phyloP scores from a whole-genome alignment of 2,329 filamentous ascomycete species.

The Parastagonospora avenae region DNA sequence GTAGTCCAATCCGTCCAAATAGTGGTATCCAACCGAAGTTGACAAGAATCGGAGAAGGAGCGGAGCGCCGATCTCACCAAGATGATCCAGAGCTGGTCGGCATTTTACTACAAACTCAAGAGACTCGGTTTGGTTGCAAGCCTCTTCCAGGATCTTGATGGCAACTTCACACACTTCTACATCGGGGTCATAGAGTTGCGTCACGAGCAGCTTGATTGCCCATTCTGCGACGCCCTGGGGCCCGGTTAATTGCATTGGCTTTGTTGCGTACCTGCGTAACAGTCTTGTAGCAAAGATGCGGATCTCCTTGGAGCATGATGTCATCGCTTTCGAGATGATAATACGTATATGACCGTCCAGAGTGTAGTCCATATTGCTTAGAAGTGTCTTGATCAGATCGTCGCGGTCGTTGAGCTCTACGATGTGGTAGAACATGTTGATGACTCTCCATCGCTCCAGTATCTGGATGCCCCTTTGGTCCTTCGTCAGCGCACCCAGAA shows the following conservation, averaged over 20 bases:
- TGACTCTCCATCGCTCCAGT: slow-evolving; percentile 94
- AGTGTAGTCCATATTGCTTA: slow-evolving; percentile 91
- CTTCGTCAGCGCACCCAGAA: slow-evolving; percentile 84
- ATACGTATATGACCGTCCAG: slow-evolving; percentile 85
- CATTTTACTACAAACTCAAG: slow-evolving; percentile 97
- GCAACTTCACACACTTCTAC: slow-evolving; percentile 95
- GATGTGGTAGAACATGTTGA: slow-evolving; percentile 99
- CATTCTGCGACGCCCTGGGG: slow-evolving; percentile 77
- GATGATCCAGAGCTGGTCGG: slow-evolving; percentile 87
- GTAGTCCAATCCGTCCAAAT: slow-evolving; percentile 94
- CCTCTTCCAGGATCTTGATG: slow-evolving; percentile 96
- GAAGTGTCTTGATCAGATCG: slow-evolving; percentile 85
- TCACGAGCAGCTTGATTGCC: slow-evolving; percentile 97
- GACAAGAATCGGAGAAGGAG: slow-evolving; percentile 90
- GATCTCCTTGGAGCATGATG: slow-evolving; percentile 86
- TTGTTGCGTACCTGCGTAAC: slow-evolving; percentile 82
- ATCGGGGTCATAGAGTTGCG: slow-evolving; percentile 95
- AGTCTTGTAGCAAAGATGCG: slow-evolving; percentile 88
- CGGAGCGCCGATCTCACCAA: slow-evolving; percentile 95
- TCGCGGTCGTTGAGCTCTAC: slow-evolving; percentile 88
- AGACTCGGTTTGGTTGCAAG: slow-evolving; percentile 88
- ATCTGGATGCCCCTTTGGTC: slow-evolving; percentile 84
- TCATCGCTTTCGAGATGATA: slow-evolving; percentile 90
- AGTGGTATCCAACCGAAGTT: slow-evolving; percentile 96
- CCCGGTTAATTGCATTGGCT: slow-evolving; percentile 52